Evolutionary conservation across 2,329 filamentous ascomycete genomes (phyloP).

Genomic region (Xylariomycetidae sp.): DNA sequence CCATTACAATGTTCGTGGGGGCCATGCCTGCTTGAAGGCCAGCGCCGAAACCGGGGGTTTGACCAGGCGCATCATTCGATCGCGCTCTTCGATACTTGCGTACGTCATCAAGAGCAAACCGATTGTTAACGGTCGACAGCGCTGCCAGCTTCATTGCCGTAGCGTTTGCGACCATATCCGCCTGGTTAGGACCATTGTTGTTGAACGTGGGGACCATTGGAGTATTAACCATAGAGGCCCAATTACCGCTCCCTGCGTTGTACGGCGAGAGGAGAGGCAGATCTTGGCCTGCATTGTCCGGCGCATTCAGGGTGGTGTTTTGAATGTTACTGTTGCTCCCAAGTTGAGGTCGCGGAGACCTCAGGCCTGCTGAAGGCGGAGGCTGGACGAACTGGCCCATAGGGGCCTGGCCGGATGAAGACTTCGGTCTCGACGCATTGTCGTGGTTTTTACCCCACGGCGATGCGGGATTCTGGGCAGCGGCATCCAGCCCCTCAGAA

Average conservation of each 20-base stretch:
- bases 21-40: constrained; percentile 59
- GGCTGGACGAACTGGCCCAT: constrained; percentile 97
- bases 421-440: constrained; percentile 63
- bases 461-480: constrained; percentile 65
- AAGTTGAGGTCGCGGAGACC: constrained; percentile 71
- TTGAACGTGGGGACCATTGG: constrained; percentile 89
- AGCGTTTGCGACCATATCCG: constrained; percentile 97
- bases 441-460: constrained; percentile 67
- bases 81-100: constrained; percentile 91
- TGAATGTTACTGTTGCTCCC: constrained; percentile 69
- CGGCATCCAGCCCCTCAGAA: constrained; percentile 56
- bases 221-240: constrained; percentile 98
- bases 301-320: constrained; percentile 73
- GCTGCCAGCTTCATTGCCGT: constrained; percentile 98
- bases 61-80: constrained; percentile 74
- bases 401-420: constrained; percentile 69
- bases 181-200: constrained; percentile 64
- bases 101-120: constrained; percentile 93
- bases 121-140: constrained; percentile 95
- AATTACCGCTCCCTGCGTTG: constrained; percentile 77
- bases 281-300: constrained; percentile 64
- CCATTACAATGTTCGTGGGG: constrained; percentile 82
- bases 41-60: constrained; percentile 54
- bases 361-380: constrained; percentile 67
- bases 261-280: constrained; percentile 85